Conservation (phyloP, 345 rosid genomes). For the Brassica incana region DNA sequence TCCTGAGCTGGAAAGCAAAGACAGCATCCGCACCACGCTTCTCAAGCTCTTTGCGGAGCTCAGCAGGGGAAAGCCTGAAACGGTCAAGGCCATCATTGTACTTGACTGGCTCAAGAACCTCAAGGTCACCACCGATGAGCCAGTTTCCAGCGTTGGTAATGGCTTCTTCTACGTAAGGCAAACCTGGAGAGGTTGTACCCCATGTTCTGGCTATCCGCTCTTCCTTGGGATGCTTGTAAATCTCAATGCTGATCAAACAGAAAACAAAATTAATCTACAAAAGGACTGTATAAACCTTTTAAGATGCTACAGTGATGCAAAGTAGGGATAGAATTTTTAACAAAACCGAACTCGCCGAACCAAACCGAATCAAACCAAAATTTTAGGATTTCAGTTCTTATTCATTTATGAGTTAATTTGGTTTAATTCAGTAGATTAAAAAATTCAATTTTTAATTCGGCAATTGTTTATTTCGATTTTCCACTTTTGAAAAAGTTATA, state of each 20-base stretch:
- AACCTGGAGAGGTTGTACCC: constrained; percentile 94
- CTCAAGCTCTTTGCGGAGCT: constrained; percentile 73
- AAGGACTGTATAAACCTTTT: background rate
- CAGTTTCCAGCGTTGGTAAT: constrained; percentile 71
- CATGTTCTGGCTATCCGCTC: constrained; percentile 96
- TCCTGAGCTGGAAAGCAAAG: constrained; percentile 97
- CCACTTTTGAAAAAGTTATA: background rate
- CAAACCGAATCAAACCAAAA: background rate
- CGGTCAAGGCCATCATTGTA: constrained; percentile 92
- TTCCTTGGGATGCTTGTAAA: constrained; percentile 96
- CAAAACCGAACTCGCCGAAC: background rate
- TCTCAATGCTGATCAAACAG: constrained; percentile 67
- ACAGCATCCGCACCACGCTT: constrained; percentile 95
- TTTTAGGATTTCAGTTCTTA: background rate
- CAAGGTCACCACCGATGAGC: constrained; percentile 93
- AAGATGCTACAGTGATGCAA: background rate
- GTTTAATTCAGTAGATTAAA: background rate
- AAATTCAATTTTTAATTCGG: background rate
- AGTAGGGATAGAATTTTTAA: background rate
- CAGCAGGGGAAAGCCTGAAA: constrained; percentile 85
- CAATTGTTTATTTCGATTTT: background rate
- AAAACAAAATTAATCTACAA: background rate
- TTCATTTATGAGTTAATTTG: background rate
- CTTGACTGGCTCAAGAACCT: constrained; percentile 87
- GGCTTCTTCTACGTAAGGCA: constrained; percentile 82